phyloP scores from a whole-genome alignment of 805 yeast genomes.

The Candida quercuum region DNA sequence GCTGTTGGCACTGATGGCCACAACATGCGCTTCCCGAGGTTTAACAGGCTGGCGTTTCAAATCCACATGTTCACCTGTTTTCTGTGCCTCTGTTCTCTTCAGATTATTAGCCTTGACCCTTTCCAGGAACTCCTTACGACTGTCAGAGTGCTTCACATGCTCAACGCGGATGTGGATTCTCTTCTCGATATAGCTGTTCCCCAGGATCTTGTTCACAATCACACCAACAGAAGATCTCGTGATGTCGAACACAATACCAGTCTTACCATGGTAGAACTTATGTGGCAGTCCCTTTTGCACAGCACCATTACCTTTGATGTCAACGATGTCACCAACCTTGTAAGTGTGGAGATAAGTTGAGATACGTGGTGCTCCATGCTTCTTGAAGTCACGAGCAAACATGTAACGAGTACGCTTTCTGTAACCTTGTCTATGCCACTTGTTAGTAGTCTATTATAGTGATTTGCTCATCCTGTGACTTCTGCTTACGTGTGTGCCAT shows the following conservation, averaged over 20 bases:
- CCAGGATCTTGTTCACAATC: constrained; percentile 96
- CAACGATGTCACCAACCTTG: constrained; percentile 99
- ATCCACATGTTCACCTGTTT: constrained; percentile 81
- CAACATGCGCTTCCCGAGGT: constrained; percentile 91
- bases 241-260: constrained; percentile 98
- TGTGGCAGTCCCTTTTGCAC: constrained; percentile 99
- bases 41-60: constrained; percentile 98
- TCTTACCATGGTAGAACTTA: constrained; percentile 99
- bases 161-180: constrained; percentile 97
- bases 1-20: constrained; percentile 75
- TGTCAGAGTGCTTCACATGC: constrained; percentile 99
- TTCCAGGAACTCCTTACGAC: constrained; percentile 98
- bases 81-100: constrained; percentile 89
- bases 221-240: constrained; percentile 99
- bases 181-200: constrained; percentile 98
- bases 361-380: constrained; percentile 88
- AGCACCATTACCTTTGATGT: constrained; percentile 98
- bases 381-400: constrained; percentile 99
- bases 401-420: constrained; percentile 99
- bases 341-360: constrained; percentile 96
- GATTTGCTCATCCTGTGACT: no score
- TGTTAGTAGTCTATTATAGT: no score
- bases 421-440: constrained; percentile 53
- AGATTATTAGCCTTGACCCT: constrained; percentile 98
- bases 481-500: no score